Evolutionary conservation across 805 yeast species (phyloP).

Genomic region (Candida endomychidarum): DNA sequence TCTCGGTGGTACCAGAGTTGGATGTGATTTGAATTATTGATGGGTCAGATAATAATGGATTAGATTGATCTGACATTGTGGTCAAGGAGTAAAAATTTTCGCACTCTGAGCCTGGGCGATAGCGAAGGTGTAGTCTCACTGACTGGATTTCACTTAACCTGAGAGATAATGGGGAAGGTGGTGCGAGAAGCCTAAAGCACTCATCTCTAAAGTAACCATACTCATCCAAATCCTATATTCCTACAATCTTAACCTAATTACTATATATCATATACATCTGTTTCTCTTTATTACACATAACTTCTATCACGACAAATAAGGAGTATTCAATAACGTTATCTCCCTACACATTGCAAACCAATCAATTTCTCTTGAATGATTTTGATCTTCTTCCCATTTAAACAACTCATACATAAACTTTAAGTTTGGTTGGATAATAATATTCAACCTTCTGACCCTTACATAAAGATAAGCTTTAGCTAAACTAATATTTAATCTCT

Average conservation of each 20-base stretch:
- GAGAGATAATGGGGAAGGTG: too few species aligned
- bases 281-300: too few species aligned
- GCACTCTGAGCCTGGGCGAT: neutral
- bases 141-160: too few species aligned
- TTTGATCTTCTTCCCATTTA: constrained; percentile 40
- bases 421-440: constrained; percentile 91
- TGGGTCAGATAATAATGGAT: constrained; percentile 30
- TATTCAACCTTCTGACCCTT: constrained; percentile 85
- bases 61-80: constrained; percentile 9
- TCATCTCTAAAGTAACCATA: too few species aligned
- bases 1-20: constrained; percentile 27
- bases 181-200: too few species aligned
- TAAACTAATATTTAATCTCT: constrained; percentile 60
- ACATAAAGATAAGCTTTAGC: constrained; percentile 84
- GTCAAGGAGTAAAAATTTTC: constrained; percentile 1
- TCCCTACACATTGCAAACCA: constrained; percentile 89
- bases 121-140: too few species aligned
- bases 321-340: constrained; percentile 72
- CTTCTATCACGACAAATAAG: constrained; percentile 46
- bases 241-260: too few species aligned
- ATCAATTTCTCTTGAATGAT: constrained; percentile 60
- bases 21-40: constrained; percentile 25
- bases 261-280: too few species aligned
- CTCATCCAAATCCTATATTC: neutral
- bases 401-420: constrained; percentile 88